Base-by-base conservation (phyloP, 2,329 filamentous ascomycete genomes). In the Pseudogymnoascus sp. region DNA sequence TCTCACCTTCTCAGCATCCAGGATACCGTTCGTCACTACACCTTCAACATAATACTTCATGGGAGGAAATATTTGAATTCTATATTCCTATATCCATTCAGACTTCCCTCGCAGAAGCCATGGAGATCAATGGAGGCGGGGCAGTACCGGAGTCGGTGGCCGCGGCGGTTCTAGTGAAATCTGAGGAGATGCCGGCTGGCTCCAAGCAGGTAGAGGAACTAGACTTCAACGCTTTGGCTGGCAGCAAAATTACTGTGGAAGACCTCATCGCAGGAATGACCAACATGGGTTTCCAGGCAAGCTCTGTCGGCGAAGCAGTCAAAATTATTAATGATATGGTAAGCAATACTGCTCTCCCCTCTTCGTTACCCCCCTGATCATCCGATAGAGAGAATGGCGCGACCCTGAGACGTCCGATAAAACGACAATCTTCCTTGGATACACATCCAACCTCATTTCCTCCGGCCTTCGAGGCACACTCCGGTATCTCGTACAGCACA, bases 291-390 rank as follows among this genome's bases (percentile, higher is more conserved):
- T 92, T 92, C 70, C 89, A 93, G 75, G 89, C 88, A 29, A 88
- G 83, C 64, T 88, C 91, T 19, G 88, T 97, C 69, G 89, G 88
- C 35, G 91, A 96, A 72, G 95, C 93, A 11, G 87, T 95, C 66
- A 83, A 89, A 65, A 96, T 97, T 72, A 92, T 99, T 74, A 95
- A 99, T 73, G 87, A 91, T 66, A 99, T 99, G 95, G 92, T 96
- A 79, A 26, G 63, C 61, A 50, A 46, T 40, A 23, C 13, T 46
- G 17, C 31, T 29, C 53, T 44, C 33, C 42, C 15, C 29, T 31
- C 31, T 21, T 31, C 17, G 6, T 42, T 17, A 21, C 11, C 37
- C 15, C 26, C 21, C 44, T 50, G 17, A 61, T 19, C 21, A 68
- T 44, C 42, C 65, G 61, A 79, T 72, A 88, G 91, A 84, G 91